These are phyloP conservation scores for Clavariopsis aquatica DNA, from an alignment of 495 filamentous ascomycete genomes.

Conservation along the genomic window DNA sequence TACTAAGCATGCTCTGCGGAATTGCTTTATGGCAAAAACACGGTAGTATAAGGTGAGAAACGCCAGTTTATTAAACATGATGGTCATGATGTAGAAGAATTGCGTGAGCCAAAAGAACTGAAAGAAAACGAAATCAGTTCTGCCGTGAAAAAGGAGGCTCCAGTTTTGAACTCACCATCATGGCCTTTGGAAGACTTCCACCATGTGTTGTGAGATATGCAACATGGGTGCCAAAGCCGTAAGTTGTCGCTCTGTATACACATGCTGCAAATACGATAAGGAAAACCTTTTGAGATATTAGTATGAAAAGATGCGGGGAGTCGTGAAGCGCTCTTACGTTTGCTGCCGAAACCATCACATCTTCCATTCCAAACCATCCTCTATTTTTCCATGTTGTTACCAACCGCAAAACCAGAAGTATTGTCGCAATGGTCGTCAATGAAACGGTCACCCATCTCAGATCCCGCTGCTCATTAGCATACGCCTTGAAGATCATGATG, in stretches of 20 bases:
- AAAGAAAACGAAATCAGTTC: background rate
- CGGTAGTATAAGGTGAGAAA: constrained; percentile 8
- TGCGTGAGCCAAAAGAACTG: constrained; percentile 12
- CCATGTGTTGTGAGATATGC: background rate
- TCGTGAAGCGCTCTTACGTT: background rate
- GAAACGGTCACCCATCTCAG: constrained; percentile 10
- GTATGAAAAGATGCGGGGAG: background rate
- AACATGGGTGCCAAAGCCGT: constrained; percentile 8
- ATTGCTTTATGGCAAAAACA: background rate
- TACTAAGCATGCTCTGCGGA: background rate
- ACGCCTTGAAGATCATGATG: constrained; percentile 6
- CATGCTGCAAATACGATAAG: background rate
- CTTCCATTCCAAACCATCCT: constrained; percentile 15
- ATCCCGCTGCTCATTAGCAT: constrained; percentile 6
- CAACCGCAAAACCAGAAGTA: constrained; percentile 1
- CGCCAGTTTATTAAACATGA: constrained; percentile 1
- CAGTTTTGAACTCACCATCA: background rate
- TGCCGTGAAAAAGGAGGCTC: background rate
- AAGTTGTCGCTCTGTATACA: constrained; percentile 3
- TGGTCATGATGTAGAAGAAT: constrained; percentile 5
- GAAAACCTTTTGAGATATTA: background rate
- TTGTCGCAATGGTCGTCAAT: constrained; percentile 8
- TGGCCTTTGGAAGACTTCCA: constrained; percentile 3
- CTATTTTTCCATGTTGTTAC: constrained; percentile 14
- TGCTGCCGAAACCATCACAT: constrained; percentile 5